These are phyloP conservation scores for Chlorella sp. DNA, from an alignment of 139 green algal species.

Conservation along the genomic window DNA sequence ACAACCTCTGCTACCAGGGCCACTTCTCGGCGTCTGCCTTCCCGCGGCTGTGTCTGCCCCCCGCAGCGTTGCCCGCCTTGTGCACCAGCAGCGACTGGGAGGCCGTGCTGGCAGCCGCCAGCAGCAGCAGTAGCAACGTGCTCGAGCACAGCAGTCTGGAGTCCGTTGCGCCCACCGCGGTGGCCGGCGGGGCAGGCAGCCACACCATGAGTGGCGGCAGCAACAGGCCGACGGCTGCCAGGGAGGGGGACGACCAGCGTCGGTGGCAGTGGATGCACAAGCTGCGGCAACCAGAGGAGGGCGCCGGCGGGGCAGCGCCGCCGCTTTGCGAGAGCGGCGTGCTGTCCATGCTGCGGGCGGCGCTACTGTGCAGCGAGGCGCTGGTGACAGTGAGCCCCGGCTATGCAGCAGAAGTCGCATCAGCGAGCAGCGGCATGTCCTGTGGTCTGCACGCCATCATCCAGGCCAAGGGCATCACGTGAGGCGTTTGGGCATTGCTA, in stretches of 20 bases:
- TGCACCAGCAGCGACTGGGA: slow-evolving; percentile 25
- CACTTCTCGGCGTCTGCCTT: slow-evolving; percentile 20
- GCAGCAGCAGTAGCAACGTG: slow-evolving; percentile 9
- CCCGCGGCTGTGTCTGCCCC: slow-evolving; percentile 33
- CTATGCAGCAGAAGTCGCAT: slow-evolving; percentile 72
- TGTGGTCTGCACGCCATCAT: slow-evolving; percentile 49
- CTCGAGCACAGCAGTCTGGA: no score
- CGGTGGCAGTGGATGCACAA: slow-evolving; percentile 1
- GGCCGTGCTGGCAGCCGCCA: slow-evolving; percentile 13
- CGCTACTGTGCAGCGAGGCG: slow-evolving; percentile 52
- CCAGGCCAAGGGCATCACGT: slow-evolving; percentile 28
- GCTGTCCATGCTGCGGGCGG: slow-evolving; percentile 78
- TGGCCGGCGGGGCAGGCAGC: not conserved
- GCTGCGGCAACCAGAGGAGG: not conserved
- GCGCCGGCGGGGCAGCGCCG: not conserved
- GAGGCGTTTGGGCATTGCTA: not conserved
- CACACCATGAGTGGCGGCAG: slow-evolving; percentile 2
- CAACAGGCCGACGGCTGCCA: not conserved
- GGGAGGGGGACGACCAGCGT: not conserved
- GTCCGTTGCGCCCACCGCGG: no score
- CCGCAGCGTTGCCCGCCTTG: slow-evolving; percentile 15
- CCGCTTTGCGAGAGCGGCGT: not conserved
- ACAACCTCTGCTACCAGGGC: slow-evolving; percentile 55
- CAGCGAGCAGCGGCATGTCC: not conserved
- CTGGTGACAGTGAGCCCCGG: slow-evolving; percentile 78